Evolutionary conservation across 2,329 filamentous ascomycete genomes (phyloP), one percentile per base, ranked within the genome.

Genomic region (Trichoderma guizhouense): DNA sequence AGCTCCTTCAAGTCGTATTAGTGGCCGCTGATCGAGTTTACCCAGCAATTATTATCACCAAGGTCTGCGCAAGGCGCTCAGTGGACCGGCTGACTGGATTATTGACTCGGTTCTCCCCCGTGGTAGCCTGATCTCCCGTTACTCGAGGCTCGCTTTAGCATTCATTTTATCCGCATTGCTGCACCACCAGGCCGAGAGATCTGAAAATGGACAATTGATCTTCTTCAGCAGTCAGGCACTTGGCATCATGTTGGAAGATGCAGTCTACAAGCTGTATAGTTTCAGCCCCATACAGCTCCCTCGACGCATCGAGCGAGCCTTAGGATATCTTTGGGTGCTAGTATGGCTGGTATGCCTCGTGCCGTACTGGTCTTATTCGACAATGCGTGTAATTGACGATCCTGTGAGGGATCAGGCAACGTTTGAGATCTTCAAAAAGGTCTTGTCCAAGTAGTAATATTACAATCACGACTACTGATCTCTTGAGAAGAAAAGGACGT

Each of bases 181-280:
- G 24, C 62, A 64, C 18, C 62, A 64, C 18, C 26, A 64, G 18
- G 39, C 39, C 24, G 62, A 64, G 26, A 14, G 62, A 32, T 64
- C 26, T 32, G 62, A 64, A 64, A 64, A 26, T 32, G 62, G 62
- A 64, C 62, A 64, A 15, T 51, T 64, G 26, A 51, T 64, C 3
- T 64, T 64, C 39, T 64, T 64, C 36, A 64, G 62, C 39, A 64
- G 62, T 24, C 62, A 64, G 39, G 39, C 62, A 64, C 26, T 64
- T 51, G 62, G 26, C 47, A 64, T 64, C 11, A 64, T 64, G 26
- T 15, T 51, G n/a, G 62, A 64, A 64, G 62, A 64, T 47, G 9
- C 26, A 64, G 39, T 24, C 26, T 12, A 9, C 39, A 24, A 32
- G 18, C 26, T 51, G 18, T 51, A 51, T 21, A 51, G 43, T 12